These are phyloP conservation scores for Agaricus blazei DNA, from an alignment of 768 basidiomycete genomes.

Conservation along the genomic window DNA sequence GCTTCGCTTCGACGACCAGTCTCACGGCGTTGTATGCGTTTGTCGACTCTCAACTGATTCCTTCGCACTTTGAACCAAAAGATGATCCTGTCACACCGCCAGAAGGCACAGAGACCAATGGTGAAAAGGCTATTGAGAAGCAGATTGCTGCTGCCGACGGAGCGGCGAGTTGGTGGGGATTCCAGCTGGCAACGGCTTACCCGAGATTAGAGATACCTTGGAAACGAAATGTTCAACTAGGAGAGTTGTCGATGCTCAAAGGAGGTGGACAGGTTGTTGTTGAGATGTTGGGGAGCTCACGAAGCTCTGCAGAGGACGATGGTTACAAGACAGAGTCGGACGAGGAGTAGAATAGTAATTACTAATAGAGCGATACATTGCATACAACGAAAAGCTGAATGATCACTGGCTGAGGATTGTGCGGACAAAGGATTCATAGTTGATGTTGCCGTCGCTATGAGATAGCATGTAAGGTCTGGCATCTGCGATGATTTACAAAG, in stretches of 20 bases:
- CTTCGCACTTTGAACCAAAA: slow-evolving; percentile 28
- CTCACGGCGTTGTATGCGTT: slow-evolving; percentile 68
- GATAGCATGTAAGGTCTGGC: slow-evolving; percentile 1
- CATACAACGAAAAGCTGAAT: neutral
- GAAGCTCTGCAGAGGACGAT: slow-evolving; percentile 32
- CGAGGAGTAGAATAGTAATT: slow-evolving; percentile 9
- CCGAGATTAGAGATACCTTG: slow-evolving; percentile 64
- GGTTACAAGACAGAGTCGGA: slow-evolving; percentile 53
- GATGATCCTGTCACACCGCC: slow-evolving; percentile 42
- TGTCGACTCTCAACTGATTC: slow-evolving; percentile 59
- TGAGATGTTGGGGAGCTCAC: slow-evolving; percentile 33
- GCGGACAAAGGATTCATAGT: slow-evolving; percentile 95
- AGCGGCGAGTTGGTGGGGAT: slow-evolving; percentile 62
- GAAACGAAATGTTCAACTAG: slow-evolving; percentile 30
- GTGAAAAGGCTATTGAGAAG: slow-evolving; percentile 30
- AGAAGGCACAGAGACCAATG: slow-evolving; percentile 24
- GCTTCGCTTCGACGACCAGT: slow-evolving; percentile 43
- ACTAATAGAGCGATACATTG: slow-evolving; percentile 6
- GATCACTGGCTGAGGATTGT: slow-evolving; percentile 83
- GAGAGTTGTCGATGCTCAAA: slow-evolving; percentile 42
- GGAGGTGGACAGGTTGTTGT: slow-evolving; percentile 65
- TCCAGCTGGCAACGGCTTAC: slow-evolving; percentile 64
- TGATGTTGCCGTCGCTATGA: slow-evolving; percentile 88
- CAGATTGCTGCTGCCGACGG: slow-evolving; percentile 16
- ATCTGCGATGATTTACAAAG: neutral